A percentile compares a stretch with the other conserved stretches of the same genome.
These are phyloP conservation scores for Teratosphaeria zuluensis DNA, from an alignment of 2,329 filamentous ascomycete genomes.

Conservation along the genomic window DNA sequence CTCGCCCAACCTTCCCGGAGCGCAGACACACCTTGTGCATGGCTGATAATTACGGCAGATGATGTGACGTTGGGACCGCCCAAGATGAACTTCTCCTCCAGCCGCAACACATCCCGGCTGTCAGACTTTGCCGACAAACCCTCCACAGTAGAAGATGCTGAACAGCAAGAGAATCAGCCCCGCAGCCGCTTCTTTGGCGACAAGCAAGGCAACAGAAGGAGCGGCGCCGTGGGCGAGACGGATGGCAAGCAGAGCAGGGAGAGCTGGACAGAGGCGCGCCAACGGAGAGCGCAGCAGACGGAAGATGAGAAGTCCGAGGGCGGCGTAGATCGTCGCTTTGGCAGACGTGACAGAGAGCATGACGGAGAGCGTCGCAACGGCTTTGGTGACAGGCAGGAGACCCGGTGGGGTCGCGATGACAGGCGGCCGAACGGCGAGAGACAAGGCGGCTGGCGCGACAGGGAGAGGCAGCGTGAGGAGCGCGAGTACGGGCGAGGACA, in stretches of 20 bases:
- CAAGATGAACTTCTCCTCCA: slow-evolving; percentile 73
- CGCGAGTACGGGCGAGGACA: slow-evolving; percentile 47
- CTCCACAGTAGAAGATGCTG: slow-evolving; percentile 23
- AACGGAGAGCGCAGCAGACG: slow-evolving; percentile 39
- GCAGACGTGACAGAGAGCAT: slow-evolving; percentile 17
- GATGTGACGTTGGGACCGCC: slow-evolving; percentile 81
- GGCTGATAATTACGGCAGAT: slow-evolving; percentile 49
- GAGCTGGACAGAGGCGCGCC: slow-evolving; percentile 65
- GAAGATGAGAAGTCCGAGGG: slow-evolving; percentile 57
- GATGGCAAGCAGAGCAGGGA: slow-evolving; percentile 48
- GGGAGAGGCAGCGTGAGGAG: slow-evolving; percentile 34
- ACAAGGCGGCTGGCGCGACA: slow-evolving; percentile 51
- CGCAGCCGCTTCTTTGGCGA: slow-evolving; percentile 34
- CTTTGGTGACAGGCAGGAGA: slow-evolving; percentile 59
- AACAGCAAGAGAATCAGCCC: slow-evolving; percentile 23
- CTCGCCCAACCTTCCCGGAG: background rate
- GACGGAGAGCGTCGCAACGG: slow-evolving; percentile 54
- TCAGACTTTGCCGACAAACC: slow-evolving; percentile 23
- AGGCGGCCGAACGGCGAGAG: slow-evolving; percentile 30
- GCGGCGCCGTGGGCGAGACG: slow-evolving; percentile 24
- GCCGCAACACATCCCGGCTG: slow-evolving; percentile 43
- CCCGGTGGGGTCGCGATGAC: slow-evolving; percentile 44
- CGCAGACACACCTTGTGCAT: background rate
- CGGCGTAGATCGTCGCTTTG: slow-evolving; percentile 35
- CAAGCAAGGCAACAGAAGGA: slow-evolving; percentile 33